phyloP scores from a whole-genome alignment of 345 rosid species.

The Geranium rotundifolium region DNA sequence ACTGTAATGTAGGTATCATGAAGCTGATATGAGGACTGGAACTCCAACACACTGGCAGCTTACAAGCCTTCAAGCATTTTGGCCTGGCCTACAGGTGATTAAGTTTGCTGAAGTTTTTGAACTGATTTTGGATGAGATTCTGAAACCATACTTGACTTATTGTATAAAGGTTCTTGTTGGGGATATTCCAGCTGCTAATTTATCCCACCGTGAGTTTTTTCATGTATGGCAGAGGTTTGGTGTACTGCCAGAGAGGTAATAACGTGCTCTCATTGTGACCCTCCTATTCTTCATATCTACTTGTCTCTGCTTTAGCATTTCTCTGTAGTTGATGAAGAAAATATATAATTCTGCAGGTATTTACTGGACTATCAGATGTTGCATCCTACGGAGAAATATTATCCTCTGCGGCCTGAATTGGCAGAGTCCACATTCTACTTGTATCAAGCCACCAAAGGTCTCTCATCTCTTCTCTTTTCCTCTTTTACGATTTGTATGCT shows the following conservation, averaged over 20 bases:
- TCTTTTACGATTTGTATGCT: neutral
- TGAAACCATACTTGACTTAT: constrained; percentile 11
- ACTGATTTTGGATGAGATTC: neutral
- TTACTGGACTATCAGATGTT: constrained; percentile 73
- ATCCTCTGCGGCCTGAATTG: constrained; percentile 90
- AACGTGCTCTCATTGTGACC: neutral
- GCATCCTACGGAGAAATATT: constrained; percentile 92
- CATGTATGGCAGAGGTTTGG: constrained; percentile 84
- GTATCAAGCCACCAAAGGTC: constrained; percentile 97
- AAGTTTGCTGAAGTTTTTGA: constrained; percentile 5
- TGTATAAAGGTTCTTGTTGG: constrained; percentile 75
- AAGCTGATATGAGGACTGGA: constrained; percentile 95
- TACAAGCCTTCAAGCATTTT: constrained; percentile 98
- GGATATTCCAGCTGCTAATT: constrained; percentile 85
- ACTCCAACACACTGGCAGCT: constrained; percentile 97
- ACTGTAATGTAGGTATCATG: constrained; percentile 67
- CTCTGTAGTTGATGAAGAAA: constrained; percentile 4
- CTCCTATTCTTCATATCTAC: neutral
- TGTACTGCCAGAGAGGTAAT: constrained; percentile 76
- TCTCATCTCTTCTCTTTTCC: constrained; percentile 5
- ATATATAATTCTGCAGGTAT: constrained; percentile 34
- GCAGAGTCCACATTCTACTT: constrained; percentile 95
- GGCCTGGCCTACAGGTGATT: constrained; percentile 95
- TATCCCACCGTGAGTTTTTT: constrained; percentile 79
- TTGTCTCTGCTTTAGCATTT: constrained; percentile 1